Percentiles rank a stretch among this genome's conserved stretches.
Conservation (phyloP, 2,329 filamentous ascomycete species). For the Pseudonectria buxi region DNA sequence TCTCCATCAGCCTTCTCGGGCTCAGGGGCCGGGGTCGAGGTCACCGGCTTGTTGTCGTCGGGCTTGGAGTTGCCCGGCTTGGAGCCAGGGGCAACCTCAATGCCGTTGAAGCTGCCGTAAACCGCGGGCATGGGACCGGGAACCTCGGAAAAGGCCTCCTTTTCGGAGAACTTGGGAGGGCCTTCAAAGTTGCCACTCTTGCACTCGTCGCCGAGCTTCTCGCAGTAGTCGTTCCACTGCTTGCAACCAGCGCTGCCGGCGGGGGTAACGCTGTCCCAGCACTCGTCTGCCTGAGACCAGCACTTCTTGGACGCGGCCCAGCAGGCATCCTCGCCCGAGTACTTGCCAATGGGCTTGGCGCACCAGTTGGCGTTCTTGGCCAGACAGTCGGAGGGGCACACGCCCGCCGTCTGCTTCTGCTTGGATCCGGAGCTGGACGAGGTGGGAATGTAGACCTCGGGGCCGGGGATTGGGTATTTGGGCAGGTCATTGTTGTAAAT, state of each 20-base stretch:
- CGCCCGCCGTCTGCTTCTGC: constrained; percentile 34
- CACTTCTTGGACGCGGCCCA: constrained; percentile 50
- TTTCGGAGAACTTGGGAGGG: constrained; percentile 37
- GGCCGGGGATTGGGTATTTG: constrained; percentile 49
- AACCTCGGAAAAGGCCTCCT: constrained; percentile 23
- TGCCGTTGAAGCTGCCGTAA: constrained; percentile 20
- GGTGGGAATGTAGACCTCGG: constrained; percentile 42
- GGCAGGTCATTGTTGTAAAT: constrained; percentile 47
- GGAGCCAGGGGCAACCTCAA: constrained; percentile 7
- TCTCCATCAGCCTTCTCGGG: constrained; percentile 1
- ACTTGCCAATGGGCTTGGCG: constrained; percentile 52
- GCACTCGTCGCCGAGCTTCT: constrained; percentile 38
- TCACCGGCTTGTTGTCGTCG: constrained; percentile 5
- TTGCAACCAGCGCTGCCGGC: constrained; percentile 55
- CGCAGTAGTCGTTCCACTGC: constrained; percentile 58
- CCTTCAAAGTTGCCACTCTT: constrained; percentile 36
- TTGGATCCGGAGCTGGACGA: constrained; percentile 11
- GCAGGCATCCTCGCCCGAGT: constrained; percentile 50
- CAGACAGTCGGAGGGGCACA: constrained; percentile 50
- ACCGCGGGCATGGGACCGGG: constrained; percentile 29
- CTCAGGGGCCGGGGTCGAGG: background rate
- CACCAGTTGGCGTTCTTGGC: constrained; percentile 69
- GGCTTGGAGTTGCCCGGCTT: constrained; percentile 4
- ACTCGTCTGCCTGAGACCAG: constrained; percentile 53
- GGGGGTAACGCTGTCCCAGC: constrained; percentile 52